Percentiles rank a stretch among this genome's conserved stretches.
phyloP scores from a whole-genome alignment of 2,329 filamentous ascomycete species.

The Sporothrix globosa region DNA sequence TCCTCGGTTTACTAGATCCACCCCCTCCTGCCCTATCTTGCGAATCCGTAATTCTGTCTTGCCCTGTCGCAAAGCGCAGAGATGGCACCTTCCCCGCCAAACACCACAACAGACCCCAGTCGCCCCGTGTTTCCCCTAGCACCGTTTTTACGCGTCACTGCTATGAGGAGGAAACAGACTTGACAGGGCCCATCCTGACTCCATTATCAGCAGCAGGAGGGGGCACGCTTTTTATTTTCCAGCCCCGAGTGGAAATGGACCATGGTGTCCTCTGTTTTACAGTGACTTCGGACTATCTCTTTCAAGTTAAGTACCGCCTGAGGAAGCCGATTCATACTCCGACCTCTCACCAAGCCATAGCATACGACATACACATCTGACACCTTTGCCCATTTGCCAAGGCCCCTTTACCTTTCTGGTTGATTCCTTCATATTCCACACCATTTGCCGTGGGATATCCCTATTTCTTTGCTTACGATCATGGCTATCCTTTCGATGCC shows the following conservation, averaged over 20 bases:
- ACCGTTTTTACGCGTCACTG: background rate
- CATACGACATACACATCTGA: background rate
- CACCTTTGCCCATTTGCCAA: background rate
- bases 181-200: background rate
- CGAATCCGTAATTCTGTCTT: background rate
- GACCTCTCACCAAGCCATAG: too few species aligned
- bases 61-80: background rate
- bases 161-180: background rate
- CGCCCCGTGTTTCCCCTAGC: constrained; percentile 25
- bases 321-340: constrained; percentile 1
- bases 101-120: constrained; percentile 7
- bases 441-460: background rate
- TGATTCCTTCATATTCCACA: constrained; percentile 12
- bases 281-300: constrained; percentile 17
- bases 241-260: background rate
- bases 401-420: background rate
- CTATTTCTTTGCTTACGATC: background rate
- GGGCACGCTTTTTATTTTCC: constrained; percentile 13
- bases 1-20: constrained; percentile 17
- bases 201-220: constrained; percentile 5
- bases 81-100: constrained; percentile 24
- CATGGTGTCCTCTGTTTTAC: too few species aligned
- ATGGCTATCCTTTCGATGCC: background rate
- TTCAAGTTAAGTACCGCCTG: constrained; percentile 8
- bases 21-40: constrained; percentile 19